Evolutionary conservation across 2,329 filamentous ascomycete genomes (phyloP), one percentile per base, ranked within the genome.

Genomic region (Monilinia aucupariae): DNA sequence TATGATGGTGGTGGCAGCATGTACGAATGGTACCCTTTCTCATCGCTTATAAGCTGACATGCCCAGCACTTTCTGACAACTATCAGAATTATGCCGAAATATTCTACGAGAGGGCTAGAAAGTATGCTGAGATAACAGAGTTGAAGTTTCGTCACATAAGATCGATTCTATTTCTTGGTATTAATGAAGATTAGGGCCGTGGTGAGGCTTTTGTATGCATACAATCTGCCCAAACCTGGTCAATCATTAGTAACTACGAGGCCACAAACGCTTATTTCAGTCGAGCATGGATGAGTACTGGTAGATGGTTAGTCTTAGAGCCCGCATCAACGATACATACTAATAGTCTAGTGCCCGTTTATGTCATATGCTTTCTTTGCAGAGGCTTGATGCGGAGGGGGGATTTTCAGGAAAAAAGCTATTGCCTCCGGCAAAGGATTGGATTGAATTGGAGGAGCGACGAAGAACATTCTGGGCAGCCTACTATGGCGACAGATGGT

Each of bases 181-280:
- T 17, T 41, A 15, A 32, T 9, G 20, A 59, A 61, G 50, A 64
- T 30, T 81, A 80, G 90, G 89, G 3, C 80, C 88, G 67, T 58
- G 93, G 92, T 22, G 92, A 96, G 73, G 79, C 82, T 62, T 90
- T 93, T 66, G 84, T 96, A 68, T 90, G 86, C 0, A 73, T 96
- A n/a, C 81, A 82, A 4, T 89, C 94, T 72, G 89, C 88, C 15
- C 93, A 97, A 73, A 81, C 89, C 0, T 96, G 91, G 91, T 80
- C 82, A 1, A 77, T 96, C 6, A 82, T 92, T 47, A 82, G 84
- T 3, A 85, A 82, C 1, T 91, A 92, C 70, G 93, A 97, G 74
- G 94, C 93, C 69, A 92, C 89, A 73, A 82, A 83, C 68, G 89
- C 96, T 82, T 85, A 88, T 69, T 96, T 96, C 71, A 92, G 91